These are phyloP conservation scores for Kurtzmaniella fragi DNA, from an alignment of 805 yeast species.

Conservation along the genomic window DNA sequence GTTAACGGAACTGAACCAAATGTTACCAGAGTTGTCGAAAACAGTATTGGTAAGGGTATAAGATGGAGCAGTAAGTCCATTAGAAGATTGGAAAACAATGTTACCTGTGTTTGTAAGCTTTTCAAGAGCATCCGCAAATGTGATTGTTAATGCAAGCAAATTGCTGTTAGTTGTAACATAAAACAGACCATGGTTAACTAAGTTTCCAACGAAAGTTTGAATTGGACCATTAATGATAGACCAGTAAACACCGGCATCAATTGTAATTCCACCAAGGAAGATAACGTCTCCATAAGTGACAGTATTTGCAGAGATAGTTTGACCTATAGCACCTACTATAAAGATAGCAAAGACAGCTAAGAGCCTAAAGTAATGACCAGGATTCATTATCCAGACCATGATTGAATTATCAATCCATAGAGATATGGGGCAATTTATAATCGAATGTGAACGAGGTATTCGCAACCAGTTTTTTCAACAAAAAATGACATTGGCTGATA, in stretches of 20 bases:
- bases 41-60: slow-evolving; percentile 6
- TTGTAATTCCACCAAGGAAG: slow-evolving; percentile 5
- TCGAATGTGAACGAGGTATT: too few species aligned
- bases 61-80: slow-evolving; percentile 9
- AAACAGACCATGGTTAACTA: slow-evolving; percentile 11
- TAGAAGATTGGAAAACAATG: slow-evolving; percentile 12
- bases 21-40: slow-evolving; percentile 13
- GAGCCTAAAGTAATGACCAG: too few species aligned
- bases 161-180: slow-evolving; percentile 10
- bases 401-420: too few species aligned
- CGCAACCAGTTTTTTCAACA: too few species aligned
- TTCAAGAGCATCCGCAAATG: slow-evolving; percentile 5
- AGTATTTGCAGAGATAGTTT: slow-evolving; percentile 1
- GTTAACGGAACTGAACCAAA: slow-evolving; percentile 11
- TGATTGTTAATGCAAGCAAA: slow-evolving; percentile 10
- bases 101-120: slow-evolving; percentile 16
- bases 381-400: too few species aligned
- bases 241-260: slow-evolving; percentile 11
- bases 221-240: slow-evolving; percentile 11
- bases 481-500: too few species aligned
- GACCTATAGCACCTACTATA: background rate
- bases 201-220: slow-evolving; percentile 9
- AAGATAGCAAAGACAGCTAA: background rate
- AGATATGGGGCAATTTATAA: too few species aligned
- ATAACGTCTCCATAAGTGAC: slow-evolving; percentile 1